Conservation (phyloP, 2,329 filamentous ascomycete species). For the Sarocladium kiliense region DNA sequence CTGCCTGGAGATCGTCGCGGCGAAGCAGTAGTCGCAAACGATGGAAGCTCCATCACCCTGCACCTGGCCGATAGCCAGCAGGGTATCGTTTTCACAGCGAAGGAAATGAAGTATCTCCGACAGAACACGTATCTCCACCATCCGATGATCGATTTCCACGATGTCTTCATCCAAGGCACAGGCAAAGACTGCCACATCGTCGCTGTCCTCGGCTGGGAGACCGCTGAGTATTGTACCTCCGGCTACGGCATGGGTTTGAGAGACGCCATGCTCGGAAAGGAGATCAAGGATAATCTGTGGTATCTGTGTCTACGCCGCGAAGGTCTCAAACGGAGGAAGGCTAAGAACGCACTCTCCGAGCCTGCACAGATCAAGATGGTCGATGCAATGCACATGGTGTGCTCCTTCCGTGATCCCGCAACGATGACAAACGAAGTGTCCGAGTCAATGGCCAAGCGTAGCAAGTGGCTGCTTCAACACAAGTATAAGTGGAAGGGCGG, state of each 20-base stretch:
- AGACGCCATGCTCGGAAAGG: background rate
- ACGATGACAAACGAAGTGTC: background rate
- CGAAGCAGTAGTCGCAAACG: background rate
- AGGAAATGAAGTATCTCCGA: background rate
- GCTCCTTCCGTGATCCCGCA: background rate
- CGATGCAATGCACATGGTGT: background rate
- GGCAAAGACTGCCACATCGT: background rate
- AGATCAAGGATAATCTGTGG: background rate
- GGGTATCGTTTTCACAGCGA: background rate
- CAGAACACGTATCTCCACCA: background rate
- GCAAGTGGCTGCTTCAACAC: background rate
- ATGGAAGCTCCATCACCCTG: background rate
- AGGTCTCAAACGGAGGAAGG: background rate
- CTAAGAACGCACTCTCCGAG: background rate
- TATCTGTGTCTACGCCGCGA: background rate
- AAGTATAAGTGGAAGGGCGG: background rate
- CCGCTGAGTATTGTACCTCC: background rate
- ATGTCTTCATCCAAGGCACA: background rate
- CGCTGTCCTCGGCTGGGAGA: background rate
- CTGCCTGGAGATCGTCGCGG: background rate
- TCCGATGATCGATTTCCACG: background rate
- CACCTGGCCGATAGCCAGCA: background rate
- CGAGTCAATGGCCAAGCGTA: background rate
- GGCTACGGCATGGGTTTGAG: background rate
- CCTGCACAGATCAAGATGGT: background rate